Evolutionary conservation across 495 filamentous ascomycete genomes (phyloP).

Genomic region (Cairneyella variabilis): DNA sequence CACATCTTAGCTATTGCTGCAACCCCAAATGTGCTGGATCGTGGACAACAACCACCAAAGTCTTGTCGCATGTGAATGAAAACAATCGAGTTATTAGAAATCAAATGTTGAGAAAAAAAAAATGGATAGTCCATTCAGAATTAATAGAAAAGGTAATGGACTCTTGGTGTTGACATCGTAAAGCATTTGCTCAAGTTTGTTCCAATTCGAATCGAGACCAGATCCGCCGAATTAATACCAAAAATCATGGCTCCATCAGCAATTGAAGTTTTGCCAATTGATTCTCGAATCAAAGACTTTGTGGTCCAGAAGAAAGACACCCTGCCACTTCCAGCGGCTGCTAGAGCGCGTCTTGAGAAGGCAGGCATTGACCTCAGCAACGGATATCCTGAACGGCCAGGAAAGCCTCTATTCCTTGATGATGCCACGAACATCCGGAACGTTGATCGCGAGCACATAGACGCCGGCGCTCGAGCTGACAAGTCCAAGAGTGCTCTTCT

Average conservation of each 20-base stretch:
- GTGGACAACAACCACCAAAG: no score
- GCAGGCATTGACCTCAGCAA: conserved; percentile 60
- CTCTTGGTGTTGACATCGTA: no score
- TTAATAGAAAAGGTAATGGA: no score
- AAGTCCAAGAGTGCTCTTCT: conserved; percentile 62
- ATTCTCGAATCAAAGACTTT: conserved; percentile 56
- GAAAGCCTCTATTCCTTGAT: conserved; percentile 59
- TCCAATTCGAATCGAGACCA: no score
- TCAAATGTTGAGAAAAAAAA: no score
- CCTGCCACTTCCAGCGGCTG: conserved; percentile 49
- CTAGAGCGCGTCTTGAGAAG: conserved; percentile 55
- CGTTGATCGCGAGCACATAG: conserved; percentile 52
- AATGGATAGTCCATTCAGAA: no score
- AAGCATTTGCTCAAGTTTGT: no score
- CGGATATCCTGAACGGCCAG: conserved; percentile 65
- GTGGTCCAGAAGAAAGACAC: conserved; percentile 58
- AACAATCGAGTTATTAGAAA: no score
- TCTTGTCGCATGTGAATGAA: no score
- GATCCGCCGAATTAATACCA: no score
- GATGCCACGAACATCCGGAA: conserved; percentile 61
- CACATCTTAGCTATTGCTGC: no score
- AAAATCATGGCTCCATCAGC: conserved; percentile 31
- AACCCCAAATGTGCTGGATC: no score
- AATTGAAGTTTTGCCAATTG: conserved; percentile 39
- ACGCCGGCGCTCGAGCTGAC: conserved; percentile 62